Conservation (phyloP, 2,329 filamentous ascomycete genomes). For the Colletotrichum magnum region DNA sequence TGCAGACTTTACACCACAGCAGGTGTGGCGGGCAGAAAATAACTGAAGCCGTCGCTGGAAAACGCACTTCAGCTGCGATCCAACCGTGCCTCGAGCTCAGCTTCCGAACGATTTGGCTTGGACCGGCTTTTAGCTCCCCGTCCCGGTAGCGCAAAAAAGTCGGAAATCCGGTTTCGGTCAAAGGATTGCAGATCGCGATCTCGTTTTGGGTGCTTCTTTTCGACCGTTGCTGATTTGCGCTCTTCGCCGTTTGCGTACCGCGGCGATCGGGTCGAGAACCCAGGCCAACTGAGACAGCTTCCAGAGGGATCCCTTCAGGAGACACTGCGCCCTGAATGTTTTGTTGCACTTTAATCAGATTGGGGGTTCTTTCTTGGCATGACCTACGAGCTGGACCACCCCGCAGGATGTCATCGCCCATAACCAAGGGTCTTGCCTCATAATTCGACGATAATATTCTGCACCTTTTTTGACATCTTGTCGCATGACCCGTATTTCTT, state of each 20-base stretch:
- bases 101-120: not conserved
- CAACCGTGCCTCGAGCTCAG: not conserved
- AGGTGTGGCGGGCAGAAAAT: not conserved
- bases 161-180: not conserved
- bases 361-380: too few species aligned
- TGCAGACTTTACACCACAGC: not conserved
- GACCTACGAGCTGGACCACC: too few species aligned
- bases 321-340: too few species aligned
- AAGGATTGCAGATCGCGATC: not conserved
- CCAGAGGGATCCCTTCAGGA: not conserved
- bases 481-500: too few species aligned
- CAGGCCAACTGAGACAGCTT: not conserved
- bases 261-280: not conserved
- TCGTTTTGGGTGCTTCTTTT: too few species aligned
- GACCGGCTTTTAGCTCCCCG: not conserved
- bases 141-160: not conserved
- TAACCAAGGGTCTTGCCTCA: too few species aligned
- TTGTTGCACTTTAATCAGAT: too few species aligned
- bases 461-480: too few species aligned
- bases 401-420: too few species aligned
- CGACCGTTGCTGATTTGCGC: not conserved
- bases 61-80: conserved; percentile 2
- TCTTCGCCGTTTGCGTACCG: not conserved
- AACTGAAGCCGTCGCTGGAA: not conserved
- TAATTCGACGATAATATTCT: too few species aligned